These are phyloP conservation scores for Capronia americana DNA, from an alignment of 2,329 filamentous ascomycete species.

Conservation along the genomic window DNA sequence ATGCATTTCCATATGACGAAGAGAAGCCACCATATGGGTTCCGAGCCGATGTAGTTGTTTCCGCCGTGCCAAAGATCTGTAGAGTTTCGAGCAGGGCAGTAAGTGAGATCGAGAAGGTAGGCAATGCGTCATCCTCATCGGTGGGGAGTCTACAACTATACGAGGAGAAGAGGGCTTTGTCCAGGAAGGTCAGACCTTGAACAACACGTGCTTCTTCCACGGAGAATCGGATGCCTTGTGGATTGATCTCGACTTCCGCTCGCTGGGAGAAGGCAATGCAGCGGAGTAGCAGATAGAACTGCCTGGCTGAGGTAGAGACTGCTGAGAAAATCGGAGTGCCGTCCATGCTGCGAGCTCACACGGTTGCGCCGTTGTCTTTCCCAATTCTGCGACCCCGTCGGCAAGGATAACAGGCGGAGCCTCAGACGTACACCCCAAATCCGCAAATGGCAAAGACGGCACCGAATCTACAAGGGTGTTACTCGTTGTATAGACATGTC, in stretches of 20 bases:
- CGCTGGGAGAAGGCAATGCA: slow-evolving; percentile 68
- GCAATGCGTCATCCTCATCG: slow-evolving; percentile 52
- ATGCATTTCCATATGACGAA: slow-evolving; percentile 67
- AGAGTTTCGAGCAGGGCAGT: slow-evolving; percentile 88
- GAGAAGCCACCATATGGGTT: slow-evolving; percentile 43
- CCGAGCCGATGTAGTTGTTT: slow-evolving; percentile 58
- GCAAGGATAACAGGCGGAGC: not conserved
- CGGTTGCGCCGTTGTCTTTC: not conserved
- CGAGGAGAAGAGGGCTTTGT: slow-evolving; percentile 85
- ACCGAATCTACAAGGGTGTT: slow-evolving; percentile 70
- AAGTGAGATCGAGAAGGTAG: slow-evolving; percentile 85
- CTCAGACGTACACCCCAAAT: slow-evolving; percentile 94
- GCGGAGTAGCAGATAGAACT: slow-evolving; percentile 65
- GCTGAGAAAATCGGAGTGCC: slow-evolving; percentile 62
- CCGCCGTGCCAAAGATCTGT: slow-evolving; percentile 87
- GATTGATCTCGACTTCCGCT: slow-evolving; percentile 75
- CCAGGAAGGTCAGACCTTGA: slow-evolving; percentile 87
- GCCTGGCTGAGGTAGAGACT: slow-evolving; percentile 66
- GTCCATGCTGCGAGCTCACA: slow-evolving; percentile 32
- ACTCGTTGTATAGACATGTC: not conserved
- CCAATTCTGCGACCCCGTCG: not conserved
- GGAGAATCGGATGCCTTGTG: slow-evolving; percentile 84
- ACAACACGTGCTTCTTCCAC: slow-evolving; percentile 88
- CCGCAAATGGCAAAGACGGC: slow-evolving; percentile 99
- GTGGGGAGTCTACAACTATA: slow-evolving; percentile 71